phyloP scores from a whole-genome alignment of 106 monocot species.

The Dioscorea dumetorum region DNA sequence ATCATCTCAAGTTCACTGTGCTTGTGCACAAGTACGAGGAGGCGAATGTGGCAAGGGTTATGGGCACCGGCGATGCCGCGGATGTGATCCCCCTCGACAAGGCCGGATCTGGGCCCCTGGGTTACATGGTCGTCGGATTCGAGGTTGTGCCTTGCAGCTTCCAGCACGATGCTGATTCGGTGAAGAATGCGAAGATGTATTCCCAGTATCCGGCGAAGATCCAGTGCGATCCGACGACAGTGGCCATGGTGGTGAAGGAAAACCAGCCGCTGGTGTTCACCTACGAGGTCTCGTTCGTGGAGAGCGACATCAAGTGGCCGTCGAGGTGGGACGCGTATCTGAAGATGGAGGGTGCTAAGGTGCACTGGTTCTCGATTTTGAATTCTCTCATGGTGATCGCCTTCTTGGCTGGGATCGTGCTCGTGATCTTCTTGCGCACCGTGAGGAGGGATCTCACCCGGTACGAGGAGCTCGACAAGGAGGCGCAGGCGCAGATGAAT shows the following conservation, averaged over 20 bases:
- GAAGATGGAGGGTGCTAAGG: constrained; percentile 51
- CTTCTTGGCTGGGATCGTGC: constrained; percentile 37
- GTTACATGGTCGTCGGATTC: constrained; percentile 50
- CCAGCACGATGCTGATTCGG: constrained; percentile 24
- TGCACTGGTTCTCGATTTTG: constrained; percentile 62
- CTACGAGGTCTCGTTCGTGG: constrained; percentile 42
- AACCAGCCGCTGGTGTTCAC: constrained; percentile 37
- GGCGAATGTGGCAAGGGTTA: constrained; percentile 7
- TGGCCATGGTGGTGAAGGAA: constrained; percentile 26
- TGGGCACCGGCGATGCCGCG: constrained; percentile 20
- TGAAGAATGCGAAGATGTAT: constrained; percentile 32
- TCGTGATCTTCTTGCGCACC: constrained; percentile 39
- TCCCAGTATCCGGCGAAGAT: constrained; percentile 30
- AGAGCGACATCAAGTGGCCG: constrained; percentile 47
- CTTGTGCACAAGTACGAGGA: constrained; percentile 38
- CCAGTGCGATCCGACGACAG: constrained; percentile 29
- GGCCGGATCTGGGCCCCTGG: constrained; percentile 1
- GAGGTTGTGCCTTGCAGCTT: constrained; percentile 48
- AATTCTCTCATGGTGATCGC: constrained; percentile 46
- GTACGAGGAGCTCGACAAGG: constrained; percentile 45
- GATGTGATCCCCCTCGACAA: constrained; percentile 1
- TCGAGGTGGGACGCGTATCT: constrained; percentile 51
- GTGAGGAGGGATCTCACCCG: constrained; percentile 39
- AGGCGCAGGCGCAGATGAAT: constrained; percentile 41
- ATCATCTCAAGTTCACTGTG: constrained; percentile 44